A percentile compares a stretch with the other conserved stretches of the same genome.
Conservation (phyloP, 495 filamentous ascomycete species). For the Amniculicola lignicola region DNA sequence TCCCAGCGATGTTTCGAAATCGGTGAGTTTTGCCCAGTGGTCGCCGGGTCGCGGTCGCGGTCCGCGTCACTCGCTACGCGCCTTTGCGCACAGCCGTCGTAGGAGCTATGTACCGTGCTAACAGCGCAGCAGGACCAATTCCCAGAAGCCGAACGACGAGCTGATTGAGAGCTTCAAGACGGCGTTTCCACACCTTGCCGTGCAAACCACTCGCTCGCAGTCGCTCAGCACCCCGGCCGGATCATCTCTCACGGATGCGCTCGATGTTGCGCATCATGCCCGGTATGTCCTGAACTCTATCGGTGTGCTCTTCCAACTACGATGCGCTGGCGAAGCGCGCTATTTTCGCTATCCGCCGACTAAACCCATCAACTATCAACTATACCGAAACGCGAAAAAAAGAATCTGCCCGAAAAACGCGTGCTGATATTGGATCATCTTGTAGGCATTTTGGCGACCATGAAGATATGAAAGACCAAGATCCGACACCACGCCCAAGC, state of each 20-base stretch:
- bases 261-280: conserved; percentile 38
- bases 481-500: conserved; percentile 71
- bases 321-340: conserved; percentile 17
- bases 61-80: conserved; percentile 7
- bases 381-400: too few relatives aligned
- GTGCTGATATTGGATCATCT: conserved; percentile 13
- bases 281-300: conserved; percentile 33
- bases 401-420: too few relatives aligned
- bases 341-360: neutral
- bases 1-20: conserved; percentile 43
- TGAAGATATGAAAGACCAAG: conserved; percentile 68
- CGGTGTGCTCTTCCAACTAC: neutral
- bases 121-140: conserved; percentile 61
- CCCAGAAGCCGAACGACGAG: conserved; percentile 83
- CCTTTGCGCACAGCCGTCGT: neutral
- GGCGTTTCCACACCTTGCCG: conserved; percentile 66
- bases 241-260: conserved; percentile 40
- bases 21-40: conserved; percentile 32
- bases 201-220: conserved; percentile 35
- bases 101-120: conserved; percentile 15
- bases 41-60: neutral
- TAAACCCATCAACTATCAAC: neutral
- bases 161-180: conserved; percentile 80
- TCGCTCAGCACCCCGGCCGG: conserved; percentile 25
- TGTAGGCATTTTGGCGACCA: conserved; percentile 47